A percentile compares a stretch with the other conserved stretches of the same genome.
Evolutionary conservation across 1,284 basidiomycete species (phyloP).

Genomic region (Melampsora abietis-canadensis): DNA sequence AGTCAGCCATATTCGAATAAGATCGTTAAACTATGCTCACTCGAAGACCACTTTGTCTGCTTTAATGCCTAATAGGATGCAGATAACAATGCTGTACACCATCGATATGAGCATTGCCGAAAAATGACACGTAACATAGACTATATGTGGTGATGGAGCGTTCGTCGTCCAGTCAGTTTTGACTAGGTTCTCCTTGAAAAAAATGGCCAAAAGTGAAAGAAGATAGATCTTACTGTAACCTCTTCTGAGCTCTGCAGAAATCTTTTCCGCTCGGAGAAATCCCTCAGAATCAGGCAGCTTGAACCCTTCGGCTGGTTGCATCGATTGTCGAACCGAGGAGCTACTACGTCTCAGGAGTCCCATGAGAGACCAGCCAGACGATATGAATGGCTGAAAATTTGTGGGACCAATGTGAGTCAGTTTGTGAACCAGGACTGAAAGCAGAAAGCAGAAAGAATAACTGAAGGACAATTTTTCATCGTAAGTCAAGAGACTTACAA

Average conservation of each 20-base stretch:
- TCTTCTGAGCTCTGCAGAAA: background rate
- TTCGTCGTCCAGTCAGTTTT: background rate
- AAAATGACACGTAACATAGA: conserved; percentile 1
- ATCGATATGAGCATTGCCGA: background rate
- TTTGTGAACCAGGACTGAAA: background rate
- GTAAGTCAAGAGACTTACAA: background rate
- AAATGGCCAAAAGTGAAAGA: too few species aligned
- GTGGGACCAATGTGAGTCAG: background rate
- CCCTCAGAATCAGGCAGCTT: too few species aligned
- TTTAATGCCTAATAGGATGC: background rate
- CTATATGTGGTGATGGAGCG: background rate
- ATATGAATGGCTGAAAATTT: background rate
- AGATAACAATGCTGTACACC: background rate
- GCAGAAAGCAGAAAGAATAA: background rate
- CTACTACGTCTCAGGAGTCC: background rate
- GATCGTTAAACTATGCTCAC: background rate
- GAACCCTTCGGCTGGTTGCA: too few species aligned
- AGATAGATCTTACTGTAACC: background rate
- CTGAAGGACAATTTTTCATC: background rate
- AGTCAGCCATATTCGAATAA: background rate
- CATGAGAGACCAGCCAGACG: background rate
- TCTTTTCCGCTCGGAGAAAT: background rate
- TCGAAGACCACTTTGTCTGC: background rate
- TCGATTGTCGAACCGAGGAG: background rate
- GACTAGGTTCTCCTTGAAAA: background rate